phyloP scores from a whole-genome alignment of 106 monocot genomes.

The Hemerocallis citrina region DNA sequence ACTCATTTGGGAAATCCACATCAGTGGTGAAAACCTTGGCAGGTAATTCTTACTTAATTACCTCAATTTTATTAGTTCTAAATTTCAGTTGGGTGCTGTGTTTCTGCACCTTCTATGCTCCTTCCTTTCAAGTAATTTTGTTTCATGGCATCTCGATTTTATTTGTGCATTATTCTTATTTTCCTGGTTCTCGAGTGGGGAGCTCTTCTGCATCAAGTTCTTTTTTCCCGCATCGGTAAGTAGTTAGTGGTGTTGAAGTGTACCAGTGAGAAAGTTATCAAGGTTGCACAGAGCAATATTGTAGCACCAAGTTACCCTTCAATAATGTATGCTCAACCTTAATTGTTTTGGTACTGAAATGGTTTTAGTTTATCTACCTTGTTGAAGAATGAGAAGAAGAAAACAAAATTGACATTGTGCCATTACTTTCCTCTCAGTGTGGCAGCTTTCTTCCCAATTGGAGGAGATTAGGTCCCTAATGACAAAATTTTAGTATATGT shows the following conservation, averaged over 20 bases:
- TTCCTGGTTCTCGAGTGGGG: not conserved
- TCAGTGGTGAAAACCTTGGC: constrained; percentile 98
- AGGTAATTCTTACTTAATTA: constrained; percentile 33
- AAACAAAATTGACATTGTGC: too few species aligned
- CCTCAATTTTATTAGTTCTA: not conserved
- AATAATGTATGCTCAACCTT: not conserved
- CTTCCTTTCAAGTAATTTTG: not conserved
- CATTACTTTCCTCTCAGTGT: too few species aligned
- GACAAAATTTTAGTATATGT: too few species aligned
- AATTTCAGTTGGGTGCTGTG: not conserved
- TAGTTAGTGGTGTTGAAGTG: not conserved
- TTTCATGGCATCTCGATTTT: not conserved
- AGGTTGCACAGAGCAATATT: not conserved
- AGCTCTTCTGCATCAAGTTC: not conserved
- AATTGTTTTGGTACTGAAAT: not conserved
- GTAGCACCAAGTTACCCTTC: not conserved
- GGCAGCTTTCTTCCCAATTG: too few species aligned
- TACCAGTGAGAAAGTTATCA: not conserved
- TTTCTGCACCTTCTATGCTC: not conserved
- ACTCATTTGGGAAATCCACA: constrained; percentile 90
- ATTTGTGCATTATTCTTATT: not conserved
- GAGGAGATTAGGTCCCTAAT: too few species aligned
- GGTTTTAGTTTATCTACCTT: not conserved
- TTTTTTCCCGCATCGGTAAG: not conserved
- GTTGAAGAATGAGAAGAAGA: too few species aligned